Evolutionary conservation across 2,329 filamentous ascomycete species (phyloP).

Genomic region (Aspergillus jensenii): DNA sequence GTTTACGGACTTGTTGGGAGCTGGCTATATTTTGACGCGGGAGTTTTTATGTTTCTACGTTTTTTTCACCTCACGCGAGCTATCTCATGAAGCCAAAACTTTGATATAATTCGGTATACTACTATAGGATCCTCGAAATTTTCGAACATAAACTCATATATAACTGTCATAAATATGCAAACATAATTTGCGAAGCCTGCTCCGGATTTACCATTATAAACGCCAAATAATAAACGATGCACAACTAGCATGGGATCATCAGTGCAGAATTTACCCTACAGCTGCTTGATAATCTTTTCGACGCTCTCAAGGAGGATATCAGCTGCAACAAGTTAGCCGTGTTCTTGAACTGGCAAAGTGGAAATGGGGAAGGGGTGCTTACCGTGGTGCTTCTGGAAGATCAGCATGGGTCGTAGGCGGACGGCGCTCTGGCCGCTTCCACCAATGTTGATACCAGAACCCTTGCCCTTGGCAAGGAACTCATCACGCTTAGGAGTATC

Average conservation of each 20-base stretch:
- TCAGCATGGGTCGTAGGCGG: constrained; percentile 81
- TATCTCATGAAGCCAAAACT: not conserved
- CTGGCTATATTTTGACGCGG: not conserved
- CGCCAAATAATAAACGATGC: constrained; percentile 4
- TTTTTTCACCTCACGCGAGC: not conserved
- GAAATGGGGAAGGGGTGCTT: constrained; percentile 22
- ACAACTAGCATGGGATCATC: not conserved
- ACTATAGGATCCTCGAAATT: not conserved
- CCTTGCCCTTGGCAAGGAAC: constrained; percentile 77
- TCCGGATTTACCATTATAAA: constrained; percentile 6
- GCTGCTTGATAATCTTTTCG: constrained; percentile 67
- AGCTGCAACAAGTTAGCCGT: constrained; percentile 39
- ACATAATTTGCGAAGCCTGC: not conserved
- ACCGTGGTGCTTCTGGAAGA: constrained; percentile 87
- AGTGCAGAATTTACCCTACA: constrained; percentile 22
- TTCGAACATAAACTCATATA: constrained; percentile 3
- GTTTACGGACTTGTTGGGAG: constrained; percentile 3
- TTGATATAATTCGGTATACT: not conserved
- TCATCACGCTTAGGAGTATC: constrained; percentile 78
- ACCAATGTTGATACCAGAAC: constrained; percentile 80
- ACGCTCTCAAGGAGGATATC: constrained; percentile 77
- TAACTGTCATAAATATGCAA: not conserved
- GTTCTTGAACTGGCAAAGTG: not conserved
- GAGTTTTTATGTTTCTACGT: not conserved
- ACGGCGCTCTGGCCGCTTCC: constrained; percentile 76